Percentiles rank a stretch among this genome's conserved stretches.
These are phyloP conservation scores for Chalaropsis thielavioides DNA, from an alignment of 2,329 filamentous ascomycete species.

Conservation along the genomic window DNA sequence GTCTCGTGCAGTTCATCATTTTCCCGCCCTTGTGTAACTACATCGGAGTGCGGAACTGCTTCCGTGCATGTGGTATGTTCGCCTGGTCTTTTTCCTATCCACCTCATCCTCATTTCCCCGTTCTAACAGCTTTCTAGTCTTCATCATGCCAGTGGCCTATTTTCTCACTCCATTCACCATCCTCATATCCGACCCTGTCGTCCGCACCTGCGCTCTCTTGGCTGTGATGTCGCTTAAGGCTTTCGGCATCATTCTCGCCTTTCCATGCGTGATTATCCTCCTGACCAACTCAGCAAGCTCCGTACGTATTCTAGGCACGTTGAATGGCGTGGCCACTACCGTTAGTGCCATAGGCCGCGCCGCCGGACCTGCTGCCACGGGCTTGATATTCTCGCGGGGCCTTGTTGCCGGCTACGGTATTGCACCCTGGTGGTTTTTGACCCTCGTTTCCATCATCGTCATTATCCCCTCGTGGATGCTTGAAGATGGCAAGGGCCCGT, in stretches of 20 bases:
- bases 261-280: conserved; percentile 79
- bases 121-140: conserved; percentile 27
- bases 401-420: conserved; percentile 62
- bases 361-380: conserved; percentile 59
- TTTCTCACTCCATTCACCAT: conserved; percentile 68
- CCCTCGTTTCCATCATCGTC: conserved; percentile 46
- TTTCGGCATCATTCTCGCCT: conserved; percentile 64
- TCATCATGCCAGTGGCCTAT: conserved; percentile 62
- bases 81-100: background rate
- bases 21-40: conserved; percentile 62
- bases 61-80: conserved; percentile 43
- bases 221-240: conserved; percentile 59
- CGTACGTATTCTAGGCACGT: conserved; percentile 63
- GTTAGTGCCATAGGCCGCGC: conserved; percentile 70
- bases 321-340: conserved; percentile 82
- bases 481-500: conserved; percentile 57
- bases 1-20: conserved; percentile 70
- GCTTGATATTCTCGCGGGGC: conserved; percentile 60
- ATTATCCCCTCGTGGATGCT: conserved; percentile 61
- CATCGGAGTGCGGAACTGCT: conserved; percentile 61
- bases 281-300: conserved; percentile 75
- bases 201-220: conserved; percentile 50
- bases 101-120: background rate
- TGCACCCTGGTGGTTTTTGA: conserved; percentile 69
- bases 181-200: conserved; percentile 35